phyloP scores from a whole-genome alignment of 768 basidiomycete species.

The Trametes elegans region DNA sequence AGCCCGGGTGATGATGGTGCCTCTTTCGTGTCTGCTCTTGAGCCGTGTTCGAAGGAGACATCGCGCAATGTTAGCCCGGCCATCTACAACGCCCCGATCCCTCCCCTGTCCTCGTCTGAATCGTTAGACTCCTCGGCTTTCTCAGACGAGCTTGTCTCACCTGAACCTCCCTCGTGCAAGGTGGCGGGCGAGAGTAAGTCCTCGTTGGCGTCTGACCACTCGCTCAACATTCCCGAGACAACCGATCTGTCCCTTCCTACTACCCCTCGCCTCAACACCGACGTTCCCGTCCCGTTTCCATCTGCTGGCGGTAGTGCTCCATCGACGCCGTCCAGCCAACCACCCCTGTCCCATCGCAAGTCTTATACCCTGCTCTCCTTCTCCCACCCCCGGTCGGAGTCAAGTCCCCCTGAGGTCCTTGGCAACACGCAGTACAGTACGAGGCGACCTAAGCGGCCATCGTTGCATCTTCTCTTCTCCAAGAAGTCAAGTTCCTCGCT shows the following conservation, averaged over 20 bases:
- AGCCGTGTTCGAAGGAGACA: constrained; percentile 29
- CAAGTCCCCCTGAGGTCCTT: constrained; percentile 1
- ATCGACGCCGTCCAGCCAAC: constrained; percentile 30
- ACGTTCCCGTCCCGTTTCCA: constrained; percentile 45
- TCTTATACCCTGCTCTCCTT: constrained; percentile 33
- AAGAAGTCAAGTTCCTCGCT: constrained; percentile 52
- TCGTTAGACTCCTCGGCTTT: constrained; percentile 56
- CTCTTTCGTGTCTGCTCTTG: constrained; percentile 30
- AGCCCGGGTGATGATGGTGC: constrained; percentile 24
- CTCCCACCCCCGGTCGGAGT: constrained; percentile 31
- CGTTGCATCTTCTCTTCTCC: constrained; percentile 64
- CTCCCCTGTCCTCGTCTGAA: constrained; percentile 53
- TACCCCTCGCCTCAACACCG: constrained; percentile 12
- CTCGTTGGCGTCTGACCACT: constrained; percentile 9
- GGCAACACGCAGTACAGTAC: constrained; percentile 5
- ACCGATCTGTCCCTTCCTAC: background rate
- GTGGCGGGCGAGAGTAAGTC: constrained; percentile 2
- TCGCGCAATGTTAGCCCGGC: constrained; percentile 37
- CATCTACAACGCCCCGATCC: constrained; percentile 35
- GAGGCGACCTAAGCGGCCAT: constrained; percentile 59
- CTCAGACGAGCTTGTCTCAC: constrained; percentile 37
- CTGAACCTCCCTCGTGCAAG: constrained; percentile 11
- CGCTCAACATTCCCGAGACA: constrained; percentile 15
- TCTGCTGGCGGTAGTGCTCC: constrained; percentile 32
- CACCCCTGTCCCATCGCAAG: constrained; percentile 35